phyloP scores from a whole-genome alignment of 805 yeast genomes.

The Clavispora asparagi region DNA sequence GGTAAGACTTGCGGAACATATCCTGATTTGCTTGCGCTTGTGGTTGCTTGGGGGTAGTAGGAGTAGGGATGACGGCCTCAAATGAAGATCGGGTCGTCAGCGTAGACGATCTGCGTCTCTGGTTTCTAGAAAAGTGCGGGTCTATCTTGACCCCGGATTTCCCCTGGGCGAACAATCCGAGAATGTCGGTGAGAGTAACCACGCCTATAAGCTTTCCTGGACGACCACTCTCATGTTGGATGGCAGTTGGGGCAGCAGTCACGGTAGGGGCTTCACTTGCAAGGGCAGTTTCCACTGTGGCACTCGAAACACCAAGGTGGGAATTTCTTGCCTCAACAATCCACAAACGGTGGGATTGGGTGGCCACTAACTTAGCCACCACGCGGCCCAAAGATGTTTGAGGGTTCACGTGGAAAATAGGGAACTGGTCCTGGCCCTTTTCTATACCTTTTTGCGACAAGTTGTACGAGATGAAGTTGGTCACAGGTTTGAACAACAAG shows the following conservation, averaged over 20 bases:
- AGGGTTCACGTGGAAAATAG: conserved; percentile 87
- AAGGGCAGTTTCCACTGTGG: conserved; percentile 13
- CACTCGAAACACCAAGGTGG: conserved; percentile 3
- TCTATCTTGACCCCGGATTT: conserved; percentile 67
- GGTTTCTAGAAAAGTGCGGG: conserved; percentile 83
- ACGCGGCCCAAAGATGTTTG: conserved; percentile 80
- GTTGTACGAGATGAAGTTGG: conserved; percentile 83
- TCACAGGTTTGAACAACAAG: conserved; percentile 72
- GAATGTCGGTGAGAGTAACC: conserved; percentile 83
- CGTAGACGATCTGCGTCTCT: conserved; percentile 63
- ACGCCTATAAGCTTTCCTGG: conserved; percentile 89
- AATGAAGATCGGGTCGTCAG: conserved; percentile 21
- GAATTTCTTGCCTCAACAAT: conserved; percentile 47
- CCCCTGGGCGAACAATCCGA: conserved; percentile 72
- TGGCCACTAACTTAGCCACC: conserved; percentile 91
- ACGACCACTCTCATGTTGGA: conserved; percentile 33
- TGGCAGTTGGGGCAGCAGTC: conserved; percentile 12
- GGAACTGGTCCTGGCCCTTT: conserved; percentile 94
- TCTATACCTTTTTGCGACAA: conserved; percentile 84
- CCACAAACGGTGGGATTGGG: conserved; percentile 88
- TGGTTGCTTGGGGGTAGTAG: conserved; percentile 8
- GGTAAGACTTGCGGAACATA: conserved; percentile 14
- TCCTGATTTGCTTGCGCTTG: conserved; percentile 12
- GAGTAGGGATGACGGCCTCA: conserved; percentile 7
- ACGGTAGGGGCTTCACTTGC: conserved; percentile 15